Evolutionary conservation across 1,284 basidiomycete species (phyloP).

Genomic region (Coriolopsis trogii): DNA sequence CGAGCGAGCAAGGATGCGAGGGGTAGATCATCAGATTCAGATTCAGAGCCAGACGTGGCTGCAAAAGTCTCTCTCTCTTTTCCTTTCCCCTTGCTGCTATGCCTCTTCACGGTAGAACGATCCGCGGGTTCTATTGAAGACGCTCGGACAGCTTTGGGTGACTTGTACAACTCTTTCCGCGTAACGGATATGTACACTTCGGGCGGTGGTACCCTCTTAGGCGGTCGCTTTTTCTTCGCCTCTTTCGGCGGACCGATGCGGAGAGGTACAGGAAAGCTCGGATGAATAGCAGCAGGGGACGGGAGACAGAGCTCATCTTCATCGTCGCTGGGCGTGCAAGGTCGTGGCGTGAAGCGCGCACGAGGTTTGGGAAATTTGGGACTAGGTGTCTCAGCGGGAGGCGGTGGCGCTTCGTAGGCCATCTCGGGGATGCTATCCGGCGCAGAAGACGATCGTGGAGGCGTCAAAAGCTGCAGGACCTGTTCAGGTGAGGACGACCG

Average conservation of each 20-base stretch:
- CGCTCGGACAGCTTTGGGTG: background rate
- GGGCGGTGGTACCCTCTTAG: constrained; percentile 33
- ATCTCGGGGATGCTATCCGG: background rate
- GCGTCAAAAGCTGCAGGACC: constrained; percentile 28
- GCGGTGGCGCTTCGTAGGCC: background rate
- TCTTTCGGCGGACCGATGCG: background rate
- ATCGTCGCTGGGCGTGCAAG: constrained; percentile 6
- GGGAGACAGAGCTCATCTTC: background rate
- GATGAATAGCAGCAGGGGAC: background rate
- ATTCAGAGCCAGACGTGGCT: background rate
- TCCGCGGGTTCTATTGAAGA: constrained; percentile 1
- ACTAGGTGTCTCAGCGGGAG: constrained; percentile 13
- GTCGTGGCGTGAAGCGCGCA: constrained; percentile 13
- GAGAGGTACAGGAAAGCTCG: no score
- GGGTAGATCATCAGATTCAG: background rate
- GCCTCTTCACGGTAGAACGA: constrained; percentile 1
- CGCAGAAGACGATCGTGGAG: constrained; percentile 30
- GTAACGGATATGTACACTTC: constrained; percentile 38
- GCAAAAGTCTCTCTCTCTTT: constrained; percentile 19
- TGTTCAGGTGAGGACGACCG: constrained; percentile 6
- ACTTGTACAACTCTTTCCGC: background rate
- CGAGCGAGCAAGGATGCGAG: background rate
- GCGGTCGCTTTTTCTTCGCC: constrained; percentile 19
- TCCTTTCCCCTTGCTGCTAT: constrained; percentile 18
- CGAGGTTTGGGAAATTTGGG: constrained; percentile 14